Percentiles rank a stretch among this genome's conserved stretches.
These are phyloP conservation scores for Trichoderma gamsii DNA, from an alignment of 495 filamentous ascomycete species.

Conservation along the genomic window DNA sequence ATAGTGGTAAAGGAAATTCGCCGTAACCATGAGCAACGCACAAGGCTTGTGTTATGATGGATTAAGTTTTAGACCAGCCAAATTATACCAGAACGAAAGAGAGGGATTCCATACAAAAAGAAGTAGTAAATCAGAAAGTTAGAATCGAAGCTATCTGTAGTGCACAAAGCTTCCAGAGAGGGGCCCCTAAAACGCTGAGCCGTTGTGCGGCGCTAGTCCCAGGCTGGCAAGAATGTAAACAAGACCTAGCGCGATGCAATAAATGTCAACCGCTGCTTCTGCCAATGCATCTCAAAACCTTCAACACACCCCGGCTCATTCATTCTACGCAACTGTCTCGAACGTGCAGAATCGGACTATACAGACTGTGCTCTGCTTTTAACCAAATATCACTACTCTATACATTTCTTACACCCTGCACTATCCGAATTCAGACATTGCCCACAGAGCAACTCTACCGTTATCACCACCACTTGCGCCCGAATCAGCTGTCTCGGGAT, in stretches of 20 bases:
- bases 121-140: too few species aligned
- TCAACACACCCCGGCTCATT: background rate
- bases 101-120: too few species aligned
- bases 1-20: too few species aligned
- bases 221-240: conserved; percentile 8
- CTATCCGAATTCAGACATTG: background rate
- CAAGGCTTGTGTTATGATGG: too few species aligned
- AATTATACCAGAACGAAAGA: too few species aligned
- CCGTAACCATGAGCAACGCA: too few species aligned
- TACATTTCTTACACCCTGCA: background rate
- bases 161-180: background rate
- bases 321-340: background rate
- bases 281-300: background rate
- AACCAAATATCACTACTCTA: background rate
- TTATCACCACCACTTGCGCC: background rate
- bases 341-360: too few species aligned
- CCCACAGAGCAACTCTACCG: background rate
- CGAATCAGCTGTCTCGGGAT: background rate
- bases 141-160: too few species aligned
- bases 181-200: background rate
- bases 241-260: background rate
- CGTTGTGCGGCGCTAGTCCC: conserved; percentile 5
- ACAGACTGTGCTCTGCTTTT: background rate
- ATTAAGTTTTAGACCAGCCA: too few species aligned
- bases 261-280: background rate